Evolutionary conservation across 1,139 yeast species (phyloP).

Genomic region (Debaryomyces sp.): DNA sequence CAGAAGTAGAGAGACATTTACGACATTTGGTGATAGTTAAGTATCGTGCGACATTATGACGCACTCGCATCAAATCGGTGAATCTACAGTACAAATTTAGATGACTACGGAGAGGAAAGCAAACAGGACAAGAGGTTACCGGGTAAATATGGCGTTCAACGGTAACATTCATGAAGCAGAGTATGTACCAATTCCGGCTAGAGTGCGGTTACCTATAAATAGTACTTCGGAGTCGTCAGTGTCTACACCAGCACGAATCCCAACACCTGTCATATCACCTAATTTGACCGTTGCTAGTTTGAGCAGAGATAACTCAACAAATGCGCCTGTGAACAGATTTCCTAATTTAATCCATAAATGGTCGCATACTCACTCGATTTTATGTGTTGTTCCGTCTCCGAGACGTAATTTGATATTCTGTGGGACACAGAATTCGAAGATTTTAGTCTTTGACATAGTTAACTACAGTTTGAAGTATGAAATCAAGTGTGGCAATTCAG

Average conservation of each 20-base stretch:
- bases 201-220: constrained; percentile 33
- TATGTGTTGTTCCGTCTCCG: constrained; percentile 76
- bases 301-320: not conserved
- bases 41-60: constrained; percentile 1
- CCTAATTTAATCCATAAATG: constrained; percentile 64
- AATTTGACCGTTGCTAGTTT: constrained; percentile 7
- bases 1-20: not conserved
- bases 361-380: constrained; percentile 71
- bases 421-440: constrained; percentile 92
- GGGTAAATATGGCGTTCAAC: not conserved
- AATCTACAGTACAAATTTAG: not conserved
- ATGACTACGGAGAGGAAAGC: not conserved
- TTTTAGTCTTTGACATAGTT: constrained; percentile 69
- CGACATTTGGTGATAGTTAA: constrained; percentile 1
- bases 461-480: constrained; percentile 57
- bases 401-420: constrained; percentile 66
- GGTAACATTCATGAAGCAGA: constrained; percentile 38
- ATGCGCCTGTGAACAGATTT: constrained; percentile 8
- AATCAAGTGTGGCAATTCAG: constrained; percentile 36
- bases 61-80: not conserved
- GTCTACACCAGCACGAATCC: constrained; percentile 16
- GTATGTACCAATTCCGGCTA: constrained; percentile 26
- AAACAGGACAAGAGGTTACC: not conserved
- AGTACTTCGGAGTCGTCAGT: constrained; percentile 21
- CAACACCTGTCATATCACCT: constrained; percentile 27